Evolutionary conservation across 1,284 basidiomycete species (phyloP).

Genomic region (Leccinum insolens): DNA sequence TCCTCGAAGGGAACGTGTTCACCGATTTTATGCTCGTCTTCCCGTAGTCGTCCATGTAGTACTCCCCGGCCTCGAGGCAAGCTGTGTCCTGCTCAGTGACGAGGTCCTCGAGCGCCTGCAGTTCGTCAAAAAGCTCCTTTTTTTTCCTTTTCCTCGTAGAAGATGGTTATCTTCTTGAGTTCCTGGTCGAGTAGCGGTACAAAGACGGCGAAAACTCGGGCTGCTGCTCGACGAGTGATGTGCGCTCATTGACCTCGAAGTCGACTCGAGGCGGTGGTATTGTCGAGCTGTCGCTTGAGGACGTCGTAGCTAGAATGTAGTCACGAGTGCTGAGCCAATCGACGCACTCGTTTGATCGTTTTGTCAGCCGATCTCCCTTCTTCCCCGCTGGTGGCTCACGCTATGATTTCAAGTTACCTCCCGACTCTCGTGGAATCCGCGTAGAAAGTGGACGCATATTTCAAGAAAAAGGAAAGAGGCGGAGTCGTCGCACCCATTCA

Average conservation of each 20-base stretch:
- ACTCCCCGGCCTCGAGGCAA: background rate
- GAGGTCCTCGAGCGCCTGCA: background rate
- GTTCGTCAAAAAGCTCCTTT: background rate
- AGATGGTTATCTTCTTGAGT: background rate
- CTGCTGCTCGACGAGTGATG: background rate
- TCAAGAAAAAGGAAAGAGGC: no score
- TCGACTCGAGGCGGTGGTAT: background rate
- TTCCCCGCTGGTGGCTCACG: no score
- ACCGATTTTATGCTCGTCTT: background rate
- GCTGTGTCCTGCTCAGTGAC: background rate
- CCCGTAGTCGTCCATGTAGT: background rate
- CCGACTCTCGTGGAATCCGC: no score
- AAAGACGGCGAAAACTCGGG: background rate
- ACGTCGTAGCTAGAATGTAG: background rate
- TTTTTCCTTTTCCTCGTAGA: background rate
- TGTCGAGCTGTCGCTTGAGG: no score
- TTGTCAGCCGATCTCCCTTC: no score
- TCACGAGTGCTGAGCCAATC: no score
- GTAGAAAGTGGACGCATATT: no score
- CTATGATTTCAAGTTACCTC: no score
- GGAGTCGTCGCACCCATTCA: no score
- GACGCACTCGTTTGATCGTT: no score
- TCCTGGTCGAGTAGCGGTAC: background rate
- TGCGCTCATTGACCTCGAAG: background rate
- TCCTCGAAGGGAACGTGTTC: background rate